Evolutionary conservation across 371 early-diverging fungal species (phyloP), one percentile per base, ranked within the genome.

Genomic region (Lichtheimia corymbifera): DNA sequence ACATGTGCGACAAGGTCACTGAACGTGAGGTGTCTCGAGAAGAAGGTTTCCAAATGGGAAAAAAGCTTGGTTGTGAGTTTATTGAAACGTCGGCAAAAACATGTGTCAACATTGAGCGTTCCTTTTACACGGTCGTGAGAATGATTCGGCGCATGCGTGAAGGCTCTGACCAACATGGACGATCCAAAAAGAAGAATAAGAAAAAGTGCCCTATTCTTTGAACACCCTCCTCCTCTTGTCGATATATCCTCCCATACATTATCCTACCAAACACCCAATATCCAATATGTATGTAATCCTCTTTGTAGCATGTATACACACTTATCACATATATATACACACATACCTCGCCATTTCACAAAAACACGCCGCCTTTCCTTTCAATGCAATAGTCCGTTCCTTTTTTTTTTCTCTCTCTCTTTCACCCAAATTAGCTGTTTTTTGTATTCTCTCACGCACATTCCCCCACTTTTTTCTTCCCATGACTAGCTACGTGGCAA

Each of bases 1-100:
- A 96, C 83, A 95, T 96, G 73, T 88, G 86, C 61, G 95, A 94
- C 72, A 83, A 90, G 71, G 83, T 84, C 25, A 82, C 83, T 44
- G 87, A 93, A 69, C 78, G 92, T 54, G 88, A 88, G 66, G 91
- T 94, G 17, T 80, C 84, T 20, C 79, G 81, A 60, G 85, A 86
- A 73, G 91, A 61, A 61, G 61, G 61, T 11, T 43, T 53, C 4
- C 52, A 53, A 43, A 61, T 66, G 61, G 66, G 60, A 14, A 61
- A 53, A 49, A 57, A 62, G 35, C 47, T 68, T 52, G 58, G 52
- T n/a, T 78, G 91, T 59, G 67, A 88, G 41, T 92, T 90, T 72
- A 79, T 85, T 52, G 94, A 94, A 73, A 85, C 92, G 4, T 87
- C 87, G 43, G 93, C 94, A 40, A 93, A 91, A 75, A 85, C 87